A percentile compares a stretch with the other conserved stretches of the same genome.
Evolutionary conservation across 129 eudicot genomes (phyloP).

Genomic region (Chrysanthemum seticuspe): DNA sequence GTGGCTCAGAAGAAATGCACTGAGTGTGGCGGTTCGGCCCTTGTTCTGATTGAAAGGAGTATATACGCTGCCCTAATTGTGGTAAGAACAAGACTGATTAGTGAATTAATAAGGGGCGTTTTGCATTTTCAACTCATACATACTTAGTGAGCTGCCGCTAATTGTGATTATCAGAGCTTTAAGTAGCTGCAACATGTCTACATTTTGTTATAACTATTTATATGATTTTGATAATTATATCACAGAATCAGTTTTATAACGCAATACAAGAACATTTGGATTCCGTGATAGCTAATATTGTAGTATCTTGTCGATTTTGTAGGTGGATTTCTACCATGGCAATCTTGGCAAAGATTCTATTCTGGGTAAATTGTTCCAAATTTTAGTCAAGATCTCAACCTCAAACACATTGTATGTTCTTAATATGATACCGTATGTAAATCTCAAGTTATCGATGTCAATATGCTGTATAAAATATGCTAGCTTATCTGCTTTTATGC

Average conservation of each 20-base stretch:
- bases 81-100: conserved; percentile 38
- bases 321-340: conserved; percentile 99
- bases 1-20: conserved; percentile 68
- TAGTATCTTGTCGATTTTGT: conserved; percentile 19
- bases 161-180: too few relatives aligned
- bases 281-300: too few relatives aligned
- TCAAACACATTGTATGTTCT: neutral
- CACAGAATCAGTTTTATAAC: too few relatives aligned
- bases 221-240: too few relatives aligned
- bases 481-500: neutral
- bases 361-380: conserved; percentile 48
- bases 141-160: too few relatives aligned
- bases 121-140: too few relatives aligned
- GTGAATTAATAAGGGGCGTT: neutral
- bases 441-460: neutral
- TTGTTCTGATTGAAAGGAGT: conserved; percentile 72
- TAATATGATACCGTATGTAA: conserved; percentile 14
- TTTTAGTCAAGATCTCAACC: neutral
- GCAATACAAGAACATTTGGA: too few relatives aligned
- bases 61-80: conserved; percentile 83
- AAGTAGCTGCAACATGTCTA: too few relatives aligned
- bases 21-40: conserved; percentile 83
- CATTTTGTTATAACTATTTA: too few relatives aligned
- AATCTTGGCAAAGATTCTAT: conserved; percentile 92
- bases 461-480: neutral